phyloP scores from a whole-genome alignment of 257 asterid species.

The Datura wrightii region DNA sequence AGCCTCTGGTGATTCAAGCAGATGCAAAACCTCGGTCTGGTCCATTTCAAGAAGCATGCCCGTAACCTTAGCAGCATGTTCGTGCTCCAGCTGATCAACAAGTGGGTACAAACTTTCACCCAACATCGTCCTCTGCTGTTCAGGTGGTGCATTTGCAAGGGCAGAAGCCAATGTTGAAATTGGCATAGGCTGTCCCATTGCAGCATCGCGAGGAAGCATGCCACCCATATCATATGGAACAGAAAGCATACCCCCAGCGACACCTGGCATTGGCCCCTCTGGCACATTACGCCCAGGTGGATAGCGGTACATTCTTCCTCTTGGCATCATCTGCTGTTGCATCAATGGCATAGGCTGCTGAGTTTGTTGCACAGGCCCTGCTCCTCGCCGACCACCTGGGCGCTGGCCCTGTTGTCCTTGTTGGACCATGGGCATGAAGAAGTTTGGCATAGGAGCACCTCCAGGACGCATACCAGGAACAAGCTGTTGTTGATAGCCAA shows the following conservation, averaged over 20 bases:
- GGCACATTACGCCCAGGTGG: slow-evolving; percentile 45
- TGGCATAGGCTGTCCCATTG: slow-evolving; percentile 41
- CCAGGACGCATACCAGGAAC: slow-evolving; percentile 80
- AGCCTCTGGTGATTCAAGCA: slow-evolving; percentile 81
- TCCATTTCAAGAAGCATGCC: slow-evolving; percentile 90
- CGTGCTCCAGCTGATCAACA: slow-evolving; percentile 75
- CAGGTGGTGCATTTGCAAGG: slow-evolving; percentile 51
- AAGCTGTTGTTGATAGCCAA: slow-evolving; percentile 77
- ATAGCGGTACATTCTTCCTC: slow-evolving; percentile 50
- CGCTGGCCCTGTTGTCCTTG: slow-evolving; percentile 71
- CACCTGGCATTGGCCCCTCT: slow-evolving; percentile 41
- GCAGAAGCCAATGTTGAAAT: slow-evolving; percentile 48
- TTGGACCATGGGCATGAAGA: slow-evolving; percentile 69
- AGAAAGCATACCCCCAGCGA: slow-evolving; percentile 51
- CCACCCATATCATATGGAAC: slow-evolving; percentile 58
- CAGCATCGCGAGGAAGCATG: slow-evolving; percentile 52
- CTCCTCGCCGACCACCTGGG: slow-evolving; percentile 67
- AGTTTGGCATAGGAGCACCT: slow-evolving; percentile 63
- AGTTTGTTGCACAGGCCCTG: slow-evolving; percentile 58
- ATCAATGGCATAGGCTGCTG: slow-evolving; percentile 61
- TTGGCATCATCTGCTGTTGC: slow-evolving; percentile 66
- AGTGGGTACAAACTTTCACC: slow-evolving; percentile 80
- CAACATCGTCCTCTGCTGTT: slow-evolving; percentile 58
- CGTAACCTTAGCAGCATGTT: slow-evolving; percentile 77
- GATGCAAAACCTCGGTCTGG: slow-evolving; percentile 76